phyloP scores from a whole-genome alignment of 179 eudicot genomes.

The Drosera spatulata region DNA sequence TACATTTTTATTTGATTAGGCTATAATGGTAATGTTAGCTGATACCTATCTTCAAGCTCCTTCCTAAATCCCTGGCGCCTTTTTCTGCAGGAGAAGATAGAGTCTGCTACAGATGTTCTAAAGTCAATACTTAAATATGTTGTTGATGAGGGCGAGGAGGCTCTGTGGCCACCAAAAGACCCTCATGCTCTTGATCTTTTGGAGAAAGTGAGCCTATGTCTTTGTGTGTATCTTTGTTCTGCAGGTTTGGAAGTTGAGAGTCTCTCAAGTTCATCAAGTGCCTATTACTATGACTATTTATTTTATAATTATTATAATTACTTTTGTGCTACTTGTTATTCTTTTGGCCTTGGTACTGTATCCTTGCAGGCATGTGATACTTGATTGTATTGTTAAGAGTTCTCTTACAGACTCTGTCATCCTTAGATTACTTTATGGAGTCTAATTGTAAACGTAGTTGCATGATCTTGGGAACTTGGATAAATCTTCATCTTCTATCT shows the following conservation, averaged over 20 bases:
- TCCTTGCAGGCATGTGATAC: too few relatives aligned
- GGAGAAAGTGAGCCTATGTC: slow-evolving; percentile 44
- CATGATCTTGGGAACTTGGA: too few relatives aligned
- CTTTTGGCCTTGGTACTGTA: too few relatives aligned
- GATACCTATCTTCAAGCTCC: neutral
- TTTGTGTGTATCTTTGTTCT: neutral
- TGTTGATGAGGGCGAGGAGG: slow-evolving; percentile 64
- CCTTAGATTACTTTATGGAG: too few relatives aligned
- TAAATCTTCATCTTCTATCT: neutral
- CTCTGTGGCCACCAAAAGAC: slow-evolving; percentile 86
- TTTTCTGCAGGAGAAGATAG: slow-evolving; percentile 71
- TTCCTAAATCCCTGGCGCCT: neutral
- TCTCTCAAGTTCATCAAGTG: neutral
- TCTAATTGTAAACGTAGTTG: too few relatives aligned
- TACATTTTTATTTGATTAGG: neutral
- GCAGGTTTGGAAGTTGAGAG: neutral
- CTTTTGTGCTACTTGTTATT: too few relatives aligned
- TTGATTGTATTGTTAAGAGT: too few relatives aligned
- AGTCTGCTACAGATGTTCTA: slow-evolving; percentile 81
- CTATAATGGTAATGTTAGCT: neutral
- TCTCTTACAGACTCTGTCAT: too few relatives aligned
- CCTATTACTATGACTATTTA: too few relatives aligned
- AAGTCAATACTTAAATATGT: slow-evolving; percentile 74
- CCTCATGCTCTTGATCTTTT: slow-evolving; percentile 61
- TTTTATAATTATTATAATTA: too few relatives aligned